Base-by-base conservation (phyloP, 495 filamentous ascomycete genomes). In the Letharia columbiana region DNA sequence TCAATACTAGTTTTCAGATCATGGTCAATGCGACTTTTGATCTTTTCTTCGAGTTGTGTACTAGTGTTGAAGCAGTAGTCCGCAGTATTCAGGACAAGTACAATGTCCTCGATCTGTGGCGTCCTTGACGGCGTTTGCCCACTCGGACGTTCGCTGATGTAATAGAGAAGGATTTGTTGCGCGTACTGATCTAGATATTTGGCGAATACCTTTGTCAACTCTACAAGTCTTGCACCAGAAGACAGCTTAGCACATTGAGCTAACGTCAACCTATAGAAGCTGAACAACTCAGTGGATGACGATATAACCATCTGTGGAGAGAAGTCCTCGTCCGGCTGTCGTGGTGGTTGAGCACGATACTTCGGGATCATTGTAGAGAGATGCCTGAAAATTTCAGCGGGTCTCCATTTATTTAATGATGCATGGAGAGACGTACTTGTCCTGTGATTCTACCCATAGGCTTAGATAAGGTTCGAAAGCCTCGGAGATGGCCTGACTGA, bases 401-500 rank as follows among this genome's bases (percentile, higher is more conserved):
- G 11, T 35, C 31, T 9, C 4, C 12, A 35, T 33, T 35, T 8
- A 35, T 56, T 15, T 6, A 28, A 17, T 33, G 62, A 98, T 89
- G 77, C 96, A 85, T 10, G 81, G 79, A 13, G 90, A 89, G 35
- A 98, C 79, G 67, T 96, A 87, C 79, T 88, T 92, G 72, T 97
- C 94, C 75, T 98, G 94, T 39, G 89, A 90, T 66, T 98, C 94
- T 33, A 98, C 92, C 94, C 94, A 98, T 13, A 97, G 79, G 72
- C 91, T 96, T 50, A 98, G 81, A 74, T 98, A 98, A 13, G 94
- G 94, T 73, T 98, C 94, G 67, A 98, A 98, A 3, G 94, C 94
- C 65, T 96, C 92, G 1, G 94, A 98, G 69, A 98, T 96, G 11
- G 90, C 88, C 64, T 95, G 92, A 52, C 91, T 89, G 74, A 96